phyloP scores from a whole-genome alignment of 2,329 filamentous ascomycete species.

The Emmonsiellopsis sp. region DNA sequence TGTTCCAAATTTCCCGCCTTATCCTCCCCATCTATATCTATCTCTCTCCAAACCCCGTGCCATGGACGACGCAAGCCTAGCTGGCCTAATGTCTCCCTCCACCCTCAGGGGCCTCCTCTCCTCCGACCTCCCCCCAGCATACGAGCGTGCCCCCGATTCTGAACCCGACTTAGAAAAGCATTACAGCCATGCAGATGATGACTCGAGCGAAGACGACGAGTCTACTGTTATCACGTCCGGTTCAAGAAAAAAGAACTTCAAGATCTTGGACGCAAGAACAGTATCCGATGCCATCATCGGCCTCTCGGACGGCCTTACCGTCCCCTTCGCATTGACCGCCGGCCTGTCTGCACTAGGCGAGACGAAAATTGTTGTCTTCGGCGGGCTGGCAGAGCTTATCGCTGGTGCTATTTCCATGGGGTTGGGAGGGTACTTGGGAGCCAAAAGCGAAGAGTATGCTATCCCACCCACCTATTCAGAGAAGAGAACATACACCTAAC shows the following conservation, averaged over 20 bases:
- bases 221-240: background rate
- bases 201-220: background rate
- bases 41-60: too few species aligned
- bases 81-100: background rate
- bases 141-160: background rate
- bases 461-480: background rate
- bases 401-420: constrained; percentile 72
- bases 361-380: constrained; percentile 59
- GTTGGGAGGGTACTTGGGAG: constrained; percentile 63
- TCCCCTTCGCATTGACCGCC: constrained; percentile 70
- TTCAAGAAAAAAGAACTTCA: constrained; percentile 18
- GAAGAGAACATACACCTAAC: too few species aligned
- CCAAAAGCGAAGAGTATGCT: constrained; percentile 36
- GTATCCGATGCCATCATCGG: constrained; percentile 60
- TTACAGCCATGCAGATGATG: background rate
- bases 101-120: background rate
- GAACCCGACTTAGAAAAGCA: background rate
- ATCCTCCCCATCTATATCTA: too few species aligned
- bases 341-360: constrained; percentile 55
- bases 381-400: constrained; percentile 65
- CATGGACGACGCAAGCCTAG: too few species aligned
- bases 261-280: constrained; percentile 28
- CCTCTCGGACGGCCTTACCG: constrained; percentile 68
- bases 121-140: background rate
- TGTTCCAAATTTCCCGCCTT: too few species aligned